Evolutionary conservation across 139 green algal genomes (phyloP).

Genomic region (Chlorella vulgaris): DNA sequence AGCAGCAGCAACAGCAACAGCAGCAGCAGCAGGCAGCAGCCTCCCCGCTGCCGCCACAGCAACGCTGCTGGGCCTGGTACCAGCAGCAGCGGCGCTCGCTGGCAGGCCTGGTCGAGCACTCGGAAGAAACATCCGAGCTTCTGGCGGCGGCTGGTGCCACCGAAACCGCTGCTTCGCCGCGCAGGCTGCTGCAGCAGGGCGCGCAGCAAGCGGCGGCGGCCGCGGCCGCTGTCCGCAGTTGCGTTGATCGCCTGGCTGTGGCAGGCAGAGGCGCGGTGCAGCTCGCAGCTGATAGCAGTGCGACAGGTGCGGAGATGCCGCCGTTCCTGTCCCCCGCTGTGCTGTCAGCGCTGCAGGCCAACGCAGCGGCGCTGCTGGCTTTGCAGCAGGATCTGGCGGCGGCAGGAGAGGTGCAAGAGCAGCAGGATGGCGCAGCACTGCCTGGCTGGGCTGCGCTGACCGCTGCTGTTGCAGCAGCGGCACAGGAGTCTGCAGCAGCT

Average conservation of each 20-base stretch:
- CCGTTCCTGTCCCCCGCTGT: constrained; percentile 3
- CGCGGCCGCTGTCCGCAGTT: neutral
- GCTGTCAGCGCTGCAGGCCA: constrained; percentile 11
- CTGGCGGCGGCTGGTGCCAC: constrained; percentile 38
- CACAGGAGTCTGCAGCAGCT: constrained; percentile 11
- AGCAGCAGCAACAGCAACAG: neutral
- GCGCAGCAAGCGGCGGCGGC: constrained; percentile 7
- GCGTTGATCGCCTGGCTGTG: neutral
- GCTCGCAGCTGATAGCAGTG: neutral
- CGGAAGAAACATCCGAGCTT: constrained; percentile 46
- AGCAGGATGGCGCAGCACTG: constrained; percentile 4
- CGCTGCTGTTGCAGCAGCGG: constrained; percentile 30
- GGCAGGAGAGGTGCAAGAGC: neutral
- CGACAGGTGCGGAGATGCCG: neutral
- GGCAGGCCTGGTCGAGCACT: constrained; percentile 36
- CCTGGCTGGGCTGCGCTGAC: constrained; percentile 49
- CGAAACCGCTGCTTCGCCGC: constrained; percentile 22
- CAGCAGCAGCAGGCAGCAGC: neutral
- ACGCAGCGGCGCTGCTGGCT: constrained; percentile 7
- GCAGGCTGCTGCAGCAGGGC: constrained; percentile 23
- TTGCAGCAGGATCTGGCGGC: constrained; percentile 16
- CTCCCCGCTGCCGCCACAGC: neutral
- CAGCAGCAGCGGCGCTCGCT: constrained; percentile 28
- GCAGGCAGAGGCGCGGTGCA: neutral
- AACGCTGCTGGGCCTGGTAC: neutral